Percentiles rank a stretch among this genome's conserved stretches.
These are phyloP conservation scores for Xylaria longipes DNA, from an alignment of 495 filamentous ascomycete genomes.

Conservation along the genomic window DNA sequence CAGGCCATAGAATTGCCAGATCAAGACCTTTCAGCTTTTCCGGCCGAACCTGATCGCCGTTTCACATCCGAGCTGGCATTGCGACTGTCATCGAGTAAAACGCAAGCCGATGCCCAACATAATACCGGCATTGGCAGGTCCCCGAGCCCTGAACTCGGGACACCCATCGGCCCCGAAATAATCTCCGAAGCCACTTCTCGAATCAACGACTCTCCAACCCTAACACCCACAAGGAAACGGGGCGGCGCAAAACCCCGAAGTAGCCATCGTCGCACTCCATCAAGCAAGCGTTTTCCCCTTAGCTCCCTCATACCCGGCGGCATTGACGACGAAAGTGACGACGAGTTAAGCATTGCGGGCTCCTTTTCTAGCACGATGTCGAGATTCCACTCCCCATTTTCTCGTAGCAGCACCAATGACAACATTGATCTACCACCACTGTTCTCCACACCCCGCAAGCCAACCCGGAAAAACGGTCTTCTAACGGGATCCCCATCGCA, in stretches of 20 bases:
- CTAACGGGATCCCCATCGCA: conserved; percentile 16
- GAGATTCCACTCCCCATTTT: conserved; percentile 19
- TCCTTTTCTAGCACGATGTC: conserved; percentile 29
- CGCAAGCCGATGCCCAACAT: background rate
- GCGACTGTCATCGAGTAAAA: background rate
- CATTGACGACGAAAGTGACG: conserved; percentile 35
- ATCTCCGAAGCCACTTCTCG: background rate
- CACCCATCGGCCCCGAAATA: background rate
- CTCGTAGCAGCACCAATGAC: conserved; percentile 3
- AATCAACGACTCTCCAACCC: background rate
- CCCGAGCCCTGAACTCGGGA: conserved; percentile 23
- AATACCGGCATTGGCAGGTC: background rate
- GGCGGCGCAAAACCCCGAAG: conserved; percentile 6
- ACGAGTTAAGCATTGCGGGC: conserved; percentile 34
- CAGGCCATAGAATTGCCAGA: conserved; percentile 3
- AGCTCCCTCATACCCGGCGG: conserved; percentile 34
- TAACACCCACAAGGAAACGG: conserved; percentile 35
- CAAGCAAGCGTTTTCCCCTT: conserved; percentile 29
- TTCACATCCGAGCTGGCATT: background rate
- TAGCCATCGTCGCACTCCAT: conserved; percentile 20
- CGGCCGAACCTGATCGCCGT: background rate
- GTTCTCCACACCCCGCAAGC: conserved; percentile 25
- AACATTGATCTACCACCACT: conserved; percentile 15
- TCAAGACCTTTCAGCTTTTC: background rate
- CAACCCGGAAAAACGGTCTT: conserved; percentile 19